Conservation (phyloP, 192 early-diverging fungal genomes). For the Coemansia asiatica region DNA sequence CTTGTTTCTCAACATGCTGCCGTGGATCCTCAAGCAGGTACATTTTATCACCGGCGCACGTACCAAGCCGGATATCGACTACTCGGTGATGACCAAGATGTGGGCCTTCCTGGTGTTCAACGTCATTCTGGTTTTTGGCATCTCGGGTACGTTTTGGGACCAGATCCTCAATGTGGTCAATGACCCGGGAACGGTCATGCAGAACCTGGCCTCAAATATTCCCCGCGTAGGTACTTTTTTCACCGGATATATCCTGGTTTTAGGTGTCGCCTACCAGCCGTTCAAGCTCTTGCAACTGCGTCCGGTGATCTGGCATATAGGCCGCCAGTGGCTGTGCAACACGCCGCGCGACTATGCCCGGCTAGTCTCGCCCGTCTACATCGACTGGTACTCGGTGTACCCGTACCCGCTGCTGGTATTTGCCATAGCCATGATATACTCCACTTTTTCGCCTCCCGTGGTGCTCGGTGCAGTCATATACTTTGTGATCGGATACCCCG, state of each 20-base stretch:
- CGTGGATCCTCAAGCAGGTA: constrained; percentile 64
- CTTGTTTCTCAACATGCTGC: constrained; percentile 68
- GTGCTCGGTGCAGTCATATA: constrained; percentile 69
- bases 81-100: constrained; percentile 63
- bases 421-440: constrained; percentile 73
- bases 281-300: constrained; percentile 68
- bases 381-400: constrained; percentile 70
- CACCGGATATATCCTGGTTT: constrained; percentile 70
- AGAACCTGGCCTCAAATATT: constrained; percentile 64
- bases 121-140: constrained; percentile 71
- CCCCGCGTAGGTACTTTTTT: constrained; percentile 77
- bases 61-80: constrained; percentile 48
- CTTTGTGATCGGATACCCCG: constrained; percentile 64
- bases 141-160: constrained; percentile 69
- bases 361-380: constrained; percentile 66
- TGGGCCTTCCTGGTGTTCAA: constrained; percentile 78
- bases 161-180: constrained; percentile 64
- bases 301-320: constrained; percentile 61
- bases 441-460: constrained; percentile 72
- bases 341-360: constrained; percentile 81
- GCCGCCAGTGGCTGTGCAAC: constrained; percentile 62
- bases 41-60: constrained; percentile 45
- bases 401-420: constrained; percentile 72
- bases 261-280: constrained; percentile 72
- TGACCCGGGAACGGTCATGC: constrained; percentile 61